Percentiles rank a stretch among this genome's conserved stretches.
Evolutionary conservation across 1,284 basidiomycete species (phyloP).

Genomic region (Sporisorium scitamineum): DNA sequence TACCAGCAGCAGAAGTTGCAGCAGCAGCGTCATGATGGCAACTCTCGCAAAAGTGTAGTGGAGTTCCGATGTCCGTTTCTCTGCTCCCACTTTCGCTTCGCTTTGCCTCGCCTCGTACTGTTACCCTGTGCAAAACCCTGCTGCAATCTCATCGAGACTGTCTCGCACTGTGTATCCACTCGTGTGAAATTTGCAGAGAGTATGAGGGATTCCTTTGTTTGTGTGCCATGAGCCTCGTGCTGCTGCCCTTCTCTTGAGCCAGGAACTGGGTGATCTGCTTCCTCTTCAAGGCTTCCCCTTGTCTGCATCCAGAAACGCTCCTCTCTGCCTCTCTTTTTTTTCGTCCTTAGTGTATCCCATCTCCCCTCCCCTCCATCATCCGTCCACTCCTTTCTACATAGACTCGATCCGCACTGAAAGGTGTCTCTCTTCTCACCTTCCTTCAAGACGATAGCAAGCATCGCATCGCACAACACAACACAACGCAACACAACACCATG

Average conservation of each 20-base stretch:
- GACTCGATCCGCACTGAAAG: background rate
- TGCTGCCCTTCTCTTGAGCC: background rate
- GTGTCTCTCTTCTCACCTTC: too few relatives aligned
- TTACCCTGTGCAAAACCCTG: background rate
- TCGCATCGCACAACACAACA: background rate
- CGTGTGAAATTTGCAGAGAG: slow-evolving; percentile 1
- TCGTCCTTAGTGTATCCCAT: background rate
- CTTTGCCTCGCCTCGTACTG: too few relatives aligned
- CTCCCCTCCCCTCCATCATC: slow-evolving; percentile 2
- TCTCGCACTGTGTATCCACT: background rate
- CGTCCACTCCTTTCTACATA: background rate
- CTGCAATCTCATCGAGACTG: background rate
- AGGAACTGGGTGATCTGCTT: background rate
- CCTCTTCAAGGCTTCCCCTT: background rate
- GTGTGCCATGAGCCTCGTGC: background rate
- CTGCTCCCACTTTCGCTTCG: background rate
- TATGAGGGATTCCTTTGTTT: background rate
- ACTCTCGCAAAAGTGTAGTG: background rate
- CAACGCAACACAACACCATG: slow-evolving; percentile 13
- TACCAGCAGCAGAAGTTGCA: background rate
- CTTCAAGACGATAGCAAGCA: background rate
- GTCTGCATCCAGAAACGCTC: background rate
- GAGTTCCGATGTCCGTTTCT: slow-evolving; percentile 11
- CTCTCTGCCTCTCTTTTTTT: background rate
- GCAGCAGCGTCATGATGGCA: background rate